A percentile compares a stretch with the other conserved stretches of the same genome.
phyloP scores from a whole-genome alignment of 2,329 filamentous ascomycete species.

The Aspergillus versicolor region DNA sequence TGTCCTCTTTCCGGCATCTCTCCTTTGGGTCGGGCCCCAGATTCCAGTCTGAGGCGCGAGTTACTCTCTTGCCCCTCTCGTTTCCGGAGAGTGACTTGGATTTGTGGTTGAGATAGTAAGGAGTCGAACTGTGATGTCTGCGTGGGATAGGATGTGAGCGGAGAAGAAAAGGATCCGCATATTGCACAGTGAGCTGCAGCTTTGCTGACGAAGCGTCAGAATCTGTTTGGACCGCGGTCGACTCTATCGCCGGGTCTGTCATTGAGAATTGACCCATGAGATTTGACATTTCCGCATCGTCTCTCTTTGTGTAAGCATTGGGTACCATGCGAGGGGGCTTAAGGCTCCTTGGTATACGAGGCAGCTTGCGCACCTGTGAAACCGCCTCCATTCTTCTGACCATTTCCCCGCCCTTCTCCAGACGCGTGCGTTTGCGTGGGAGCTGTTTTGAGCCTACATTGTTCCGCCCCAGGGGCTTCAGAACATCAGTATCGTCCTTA shows the following conservation, averaged over 20 bases:
- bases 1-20: too few relatives aligned
- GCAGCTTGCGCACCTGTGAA: not conserved
- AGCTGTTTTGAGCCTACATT: not conserved
- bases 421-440: conserved; percentile 1
- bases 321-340: not conserved
- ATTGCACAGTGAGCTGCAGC: not conserved
- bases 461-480: not conserved
- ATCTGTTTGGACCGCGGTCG: not conserved
- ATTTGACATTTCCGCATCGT: not conserved
- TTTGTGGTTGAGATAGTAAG: not conserved
- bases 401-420: not conserved
- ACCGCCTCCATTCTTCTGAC: not conserved
- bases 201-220: not conserved
- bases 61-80: not conserved
- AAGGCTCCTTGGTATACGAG: not conserved
- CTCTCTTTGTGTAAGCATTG: not conserved
- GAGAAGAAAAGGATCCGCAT: not conserved
- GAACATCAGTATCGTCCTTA: not conserved
- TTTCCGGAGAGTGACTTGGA: not conserved
- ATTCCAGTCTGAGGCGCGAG: not conserved
- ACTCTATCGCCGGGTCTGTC: not conserved
- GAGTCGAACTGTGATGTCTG: not conserved
- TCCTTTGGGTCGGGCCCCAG: not conserved
- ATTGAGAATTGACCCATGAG: not conserved
- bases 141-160: not conserved